Conservation (phyloP, 31 red algal species). For the Porphyra umbilicalis region DNA sequence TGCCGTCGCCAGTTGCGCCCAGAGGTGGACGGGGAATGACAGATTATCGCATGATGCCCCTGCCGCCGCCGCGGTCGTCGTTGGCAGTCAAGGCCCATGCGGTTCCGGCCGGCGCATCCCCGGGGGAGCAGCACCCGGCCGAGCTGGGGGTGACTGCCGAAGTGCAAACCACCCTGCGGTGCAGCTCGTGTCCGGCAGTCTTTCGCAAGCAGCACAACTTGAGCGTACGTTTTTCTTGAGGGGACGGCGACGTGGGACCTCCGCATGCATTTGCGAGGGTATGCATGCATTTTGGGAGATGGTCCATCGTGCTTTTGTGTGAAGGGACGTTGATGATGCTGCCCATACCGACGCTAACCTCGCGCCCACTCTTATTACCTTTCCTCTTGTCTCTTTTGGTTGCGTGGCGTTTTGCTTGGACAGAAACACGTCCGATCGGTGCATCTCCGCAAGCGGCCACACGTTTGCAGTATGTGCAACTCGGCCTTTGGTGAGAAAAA, state of each 20-base stretch:
- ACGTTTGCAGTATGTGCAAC: conserved; percentile 33
- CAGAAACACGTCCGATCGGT: conserved; percentile 64
- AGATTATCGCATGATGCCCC: too few relatives aligned
- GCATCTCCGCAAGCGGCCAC: conserved; percentile 55
- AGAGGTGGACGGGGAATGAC: too few relatives aligned
- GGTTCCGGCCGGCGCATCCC: neutral
- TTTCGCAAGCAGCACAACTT: neutral
- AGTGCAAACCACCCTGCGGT: neutral
- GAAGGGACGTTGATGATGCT: too few relatives aligned
- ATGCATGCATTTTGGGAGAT: too few relatives aligned
- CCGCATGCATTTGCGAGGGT: too few relatives aligned
- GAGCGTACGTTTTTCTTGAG: neutral
- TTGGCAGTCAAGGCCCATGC: neutral
- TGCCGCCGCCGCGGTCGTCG: neutral
- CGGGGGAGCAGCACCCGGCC: too few relatives aligned
- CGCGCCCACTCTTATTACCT: neutral
- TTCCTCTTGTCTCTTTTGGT: neutral
- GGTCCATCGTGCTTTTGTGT: too few relatives aligned
- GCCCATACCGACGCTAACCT: too few relatives aligned
- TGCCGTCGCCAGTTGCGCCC: too few relatives aligned
- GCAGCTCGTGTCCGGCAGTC: neutral
- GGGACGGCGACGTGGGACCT: too few relatives aligned
- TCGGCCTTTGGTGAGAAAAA: conserved; percentile 53
- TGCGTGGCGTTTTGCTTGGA: neutral
- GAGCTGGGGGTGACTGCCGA: too few relatives aligned